A percentile compares a stretch with the other conserved stretches of the same genome.
phyloP scores from a whole-genome alignment of 2,329 filamentous ascomycete genomes.

The Trichoderma simmonsii region DNA sequence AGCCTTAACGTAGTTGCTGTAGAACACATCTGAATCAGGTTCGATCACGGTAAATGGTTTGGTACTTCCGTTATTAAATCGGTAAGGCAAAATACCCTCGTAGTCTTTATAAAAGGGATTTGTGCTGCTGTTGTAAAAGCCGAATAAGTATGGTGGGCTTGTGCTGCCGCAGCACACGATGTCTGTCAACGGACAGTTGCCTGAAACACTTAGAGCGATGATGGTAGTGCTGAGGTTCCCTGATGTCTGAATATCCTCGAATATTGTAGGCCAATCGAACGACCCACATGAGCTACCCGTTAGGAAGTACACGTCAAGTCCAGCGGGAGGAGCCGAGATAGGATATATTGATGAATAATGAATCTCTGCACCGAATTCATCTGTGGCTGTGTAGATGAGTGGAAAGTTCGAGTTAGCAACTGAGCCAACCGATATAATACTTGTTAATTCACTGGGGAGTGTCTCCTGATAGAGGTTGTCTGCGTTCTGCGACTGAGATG shows the following conservation, averaged over 20 bases:
- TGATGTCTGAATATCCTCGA: not conserved
- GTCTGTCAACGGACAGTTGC: not conserved
- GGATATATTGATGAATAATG: not conserved
- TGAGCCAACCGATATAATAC: not conserved
- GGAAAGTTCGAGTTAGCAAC: not conserved
- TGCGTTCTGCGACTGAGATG: not conserved
- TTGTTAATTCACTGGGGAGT: not conserved
- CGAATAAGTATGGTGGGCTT: not conserved
- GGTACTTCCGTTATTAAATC: not conserved
- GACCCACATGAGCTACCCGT: not conserved
- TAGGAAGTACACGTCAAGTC: not conserved
- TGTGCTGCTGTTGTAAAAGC: not conserved
- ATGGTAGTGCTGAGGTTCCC: not conserved
- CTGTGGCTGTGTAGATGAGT: not conserved
- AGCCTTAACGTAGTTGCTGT: not conserved
- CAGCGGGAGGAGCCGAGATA: not conserved
- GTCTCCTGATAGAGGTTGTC: not conserved
- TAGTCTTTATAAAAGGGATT: not conserved
- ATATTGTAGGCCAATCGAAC: not conserved
- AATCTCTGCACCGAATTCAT: not conserved
- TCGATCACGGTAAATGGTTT: not conserved
- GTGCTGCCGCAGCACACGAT: not conserved
- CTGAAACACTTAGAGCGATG: not conserved
- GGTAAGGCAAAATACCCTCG: not conserved
- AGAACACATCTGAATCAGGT: not conserved